phyloP scores from a whole-genome alignment of 2,329 filamentous ascomycete genomes.

The Elsinoe necatrix region DNA sequence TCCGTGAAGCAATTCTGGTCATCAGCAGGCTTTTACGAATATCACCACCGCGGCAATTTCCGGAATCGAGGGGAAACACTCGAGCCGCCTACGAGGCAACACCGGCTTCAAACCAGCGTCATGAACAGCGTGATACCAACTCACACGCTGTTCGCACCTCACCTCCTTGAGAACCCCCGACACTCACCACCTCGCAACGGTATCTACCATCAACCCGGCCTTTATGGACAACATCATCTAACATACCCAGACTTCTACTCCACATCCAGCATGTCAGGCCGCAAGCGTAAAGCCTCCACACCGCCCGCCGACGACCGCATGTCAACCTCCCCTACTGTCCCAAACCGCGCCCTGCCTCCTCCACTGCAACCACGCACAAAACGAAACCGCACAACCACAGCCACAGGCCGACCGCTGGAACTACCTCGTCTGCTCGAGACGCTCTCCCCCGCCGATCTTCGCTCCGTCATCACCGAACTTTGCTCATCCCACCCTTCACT shows the following conservation, averaged over 20 bases:
- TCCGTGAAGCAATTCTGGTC: background rate
- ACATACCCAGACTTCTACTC: conserved; percentile 30
- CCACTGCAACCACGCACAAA: conserved; percentile 55
- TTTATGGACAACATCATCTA: conserved; percentile 27
- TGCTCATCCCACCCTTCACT: conserved; percentile 85
- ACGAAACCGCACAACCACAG: conserved; percentile 58
- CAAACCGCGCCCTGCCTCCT: conserved; percentile 53
- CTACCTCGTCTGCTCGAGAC: conserved; percentile 84
- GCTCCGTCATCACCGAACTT: conserved; percentile 78
- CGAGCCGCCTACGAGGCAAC: conserved; percentile 3
- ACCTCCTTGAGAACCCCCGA: conserved; percentile 53
- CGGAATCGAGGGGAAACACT: background rate
- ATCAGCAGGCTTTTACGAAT: background rate
- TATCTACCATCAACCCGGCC: conserved; percentile 32
- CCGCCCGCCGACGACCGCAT: conserved; percentile 57
- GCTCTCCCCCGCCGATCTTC: conserved; percentile 73
- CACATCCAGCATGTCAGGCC: conserved; percentile 39
- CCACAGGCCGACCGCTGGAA: conserved; percentile 52
- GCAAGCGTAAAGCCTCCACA: conserved; percentile 84
- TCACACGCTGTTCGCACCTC: conserved; percentile 51
- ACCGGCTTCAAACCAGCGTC: conserved; percentile 21
- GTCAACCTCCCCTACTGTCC: conserved; percentile 73
- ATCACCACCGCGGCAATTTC: background rate
- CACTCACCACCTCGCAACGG: conserved; percentile 53
- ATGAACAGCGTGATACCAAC: conserved; percentile 55